Base-by-base conservation (phyloP, 148 eudicot genomes). In the Nyssa sinensis region DNA sequence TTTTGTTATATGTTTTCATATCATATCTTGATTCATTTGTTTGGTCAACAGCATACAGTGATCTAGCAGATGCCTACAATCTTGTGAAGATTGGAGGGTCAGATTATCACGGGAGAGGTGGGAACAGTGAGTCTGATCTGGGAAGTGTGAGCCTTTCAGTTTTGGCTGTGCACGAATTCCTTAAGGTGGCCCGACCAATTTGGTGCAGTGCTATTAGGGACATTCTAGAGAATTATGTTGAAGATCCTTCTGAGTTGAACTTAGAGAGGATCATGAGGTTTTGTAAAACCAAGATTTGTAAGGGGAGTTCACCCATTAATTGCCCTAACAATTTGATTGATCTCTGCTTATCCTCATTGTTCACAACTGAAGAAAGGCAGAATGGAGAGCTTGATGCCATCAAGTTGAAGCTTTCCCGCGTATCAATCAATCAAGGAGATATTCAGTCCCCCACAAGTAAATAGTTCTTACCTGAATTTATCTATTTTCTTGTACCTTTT, bases 31-130 rank as follows among this genome's bases (percentile, higher is more conserved):
- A 73, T 67, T 70, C 29, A 67, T 57, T 84, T 55, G 31, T 60
- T 31, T 23, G 32, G n/a, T 77, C 41, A 55, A 78, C 87, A 92
- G 97, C 74, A 33, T 94, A 76, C 87, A 92, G 90, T 61, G 97
- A 92, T 70, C 78, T 94, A 39, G 98, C 98, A n/a, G 98, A 94
- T 77, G 73, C 79, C 5, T 84, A 90, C 61, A 84, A 86, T 74
- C 89, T 94, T 60, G 30, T 94, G 77, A 94, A 94, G 86, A 86
- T 94, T 3, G 98, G 98, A 81, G 98, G 98, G 30, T 92, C 98
- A 2, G 98, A 94, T 78, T 94, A 78, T 77, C 98, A 94, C 27
- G 98, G 91, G 73, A 87, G 84, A 86, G 97, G 94, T 24, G 91
- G 93, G 49, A 88, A 82, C 33, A 69, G 84, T n/a, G 98, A 94